phyloP scores from a whole-genome alignment of 129 eudicot species.

The Flaveria sonorensis region DNA sequence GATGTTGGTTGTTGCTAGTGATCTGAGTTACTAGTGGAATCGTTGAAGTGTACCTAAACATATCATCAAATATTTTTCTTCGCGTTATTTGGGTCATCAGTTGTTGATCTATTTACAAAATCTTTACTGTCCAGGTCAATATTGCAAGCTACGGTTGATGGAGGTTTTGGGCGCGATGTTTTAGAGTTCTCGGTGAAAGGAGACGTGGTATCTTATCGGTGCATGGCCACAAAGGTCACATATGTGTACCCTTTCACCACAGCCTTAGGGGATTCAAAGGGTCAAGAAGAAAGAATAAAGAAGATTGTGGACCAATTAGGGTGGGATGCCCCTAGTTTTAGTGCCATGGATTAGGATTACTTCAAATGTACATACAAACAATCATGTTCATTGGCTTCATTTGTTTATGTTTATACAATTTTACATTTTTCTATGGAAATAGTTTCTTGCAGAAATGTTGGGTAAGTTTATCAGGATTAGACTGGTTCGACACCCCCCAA shows the following conservation, averaged over 20 bases:
- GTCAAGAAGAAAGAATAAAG: slow-evolving; percentile 84
- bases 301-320: slow-evolving; percentile 70
- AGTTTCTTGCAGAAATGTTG: no score
- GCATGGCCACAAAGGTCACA: slow-evolving; percentile 89
- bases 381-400: slow-evolving; percentile 5
- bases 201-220: slow-evolving; percentile 77
- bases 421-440: no score
- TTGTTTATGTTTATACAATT: neutral
- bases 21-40: neutral
- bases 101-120: slow-evolving; percentile 19
- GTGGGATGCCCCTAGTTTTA: slow-evolving; percentile 90
- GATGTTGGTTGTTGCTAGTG: neutral
- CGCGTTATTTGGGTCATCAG: neutral
- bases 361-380: slow-evolving; percentile 16
- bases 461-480: no score
- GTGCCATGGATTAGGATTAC: slow-evolving; percentile 59
- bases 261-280: slow-evolving; percentile 94
- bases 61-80: neutral
- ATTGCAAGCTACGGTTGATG: slow-evolving; percentile 85
- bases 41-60: neutral
- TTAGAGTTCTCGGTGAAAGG: slow-evolving; percentile 77
- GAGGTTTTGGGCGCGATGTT: slow-evolving; percentile 90
- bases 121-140: slow-evolving; percentile 48
- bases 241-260: slow-evolving; percentile 93
- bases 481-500: no score